These are phyloP conservation scores for Agrocybe chaxingu DNA, from an alignment of 768 basidiomycete genomes.

Conservation along the genomic window DNA sequence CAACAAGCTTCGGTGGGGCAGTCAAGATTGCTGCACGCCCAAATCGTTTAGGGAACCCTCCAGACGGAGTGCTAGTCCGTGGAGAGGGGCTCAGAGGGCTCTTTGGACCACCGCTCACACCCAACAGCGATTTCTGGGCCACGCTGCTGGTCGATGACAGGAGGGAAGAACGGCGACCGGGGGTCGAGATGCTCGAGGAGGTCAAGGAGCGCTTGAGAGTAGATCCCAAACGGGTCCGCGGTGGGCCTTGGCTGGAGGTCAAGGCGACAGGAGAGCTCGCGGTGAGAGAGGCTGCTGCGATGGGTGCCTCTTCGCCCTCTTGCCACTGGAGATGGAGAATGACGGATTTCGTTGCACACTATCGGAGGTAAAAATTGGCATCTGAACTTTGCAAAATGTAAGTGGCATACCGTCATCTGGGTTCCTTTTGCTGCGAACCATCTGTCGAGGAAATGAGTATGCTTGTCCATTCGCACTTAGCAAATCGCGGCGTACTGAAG, in stretches of 20 bases:
- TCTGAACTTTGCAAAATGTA: neutral
- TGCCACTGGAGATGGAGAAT: constrained; percentile 87
- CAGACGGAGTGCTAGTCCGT: constrained; percentile 36
- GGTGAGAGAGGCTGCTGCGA: constrained; percentile 17
- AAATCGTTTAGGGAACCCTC: constrained; percentile 45
- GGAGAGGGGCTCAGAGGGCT: constrained; percentile 47
- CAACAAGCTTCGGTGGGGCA: constrained; percentile 80
- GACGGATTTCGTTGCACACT: constrained; percentile 89
- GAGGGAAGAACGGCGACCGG: constrained; percentile 36
- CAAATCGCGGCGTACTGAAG: constrained; percentile 54
- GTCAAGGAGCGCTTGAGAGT: constrained; percentile 54
- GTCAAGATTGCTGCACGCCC: constrained; percentile 76
- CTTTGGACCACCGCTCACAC: constrained; percentile 29
- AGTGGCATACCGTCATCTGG: constrained; percentile 75
- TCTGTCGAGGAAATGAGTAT: constrained; percentile 28
- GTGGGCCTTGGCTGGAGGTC: constrained; percentile 22
- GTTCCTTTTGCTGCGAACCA: constrained; percentile 91
- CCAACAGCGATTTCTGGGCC: constrained; percentile 36
- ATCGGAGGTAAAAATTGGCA: neutral
- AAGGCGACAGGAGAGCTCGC: constrained; percentile 19
- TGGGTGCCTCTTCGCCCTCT: constrained; percentile 39
- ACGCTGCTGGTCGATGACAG: constrained; percentile 18
- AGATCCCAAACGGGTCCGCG: constrained; percentile 46
- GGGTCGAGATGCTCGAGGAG: constrained; percentile 34
- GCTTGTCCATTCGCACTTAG: neutral